Evolutionary conservation across 305 asterid genomes (phyloP).

Genomic region (Fraxinus xanthoxyloides): DNA sequence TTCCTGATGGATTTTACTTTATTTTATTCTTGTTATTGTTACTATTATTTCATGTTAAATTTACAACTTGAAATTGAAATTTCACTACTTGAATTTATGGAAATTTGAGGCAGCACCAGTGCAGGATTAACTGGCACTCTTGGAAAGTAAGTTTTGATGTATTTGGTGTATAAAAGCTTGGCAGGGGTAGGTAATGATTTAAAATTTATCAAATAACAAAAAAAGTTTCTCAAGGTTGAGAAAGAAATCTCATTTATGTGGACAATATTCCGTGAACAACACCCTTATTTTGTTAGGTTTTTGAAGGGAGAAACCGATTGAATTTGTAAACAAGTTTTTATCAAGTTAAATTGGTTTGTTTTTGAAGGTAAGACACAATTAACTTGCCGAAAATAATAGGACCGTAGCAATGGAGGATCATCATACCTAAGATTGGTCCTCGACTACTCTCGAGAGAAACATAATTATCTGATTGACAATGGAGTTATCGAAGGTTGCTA

Average conservation of each 20-base stretch:
- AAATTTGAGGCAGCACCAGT: not conserved
- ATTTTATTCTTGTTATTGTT: not conserved
- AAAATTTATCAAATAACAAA: not conserved
- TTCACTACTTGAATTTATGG: not conserved
- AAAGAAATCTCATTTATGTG: not conserved
- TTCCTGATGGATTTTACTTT: not conserved
- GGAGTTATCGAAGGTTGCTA: not conserved
- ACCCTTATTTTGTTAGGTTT: not conserved
- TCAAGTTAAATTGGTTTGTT: not conserved
- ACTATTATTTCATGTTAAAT: not conserved
- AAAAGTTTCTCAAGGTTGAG: slow-evolving; percentile 1
- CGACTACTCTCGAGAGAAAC: not conserved
- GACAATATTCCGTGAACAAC: not conserved
- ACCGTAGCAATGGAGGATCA: not conserved
- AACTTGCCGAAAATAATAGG: not conserved
- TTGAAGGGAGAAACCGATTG: not conserved
- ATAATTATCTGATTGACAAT: not conserved
- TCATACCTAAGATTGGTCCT: not conserved
- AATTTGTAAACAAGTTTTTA: not conserved
- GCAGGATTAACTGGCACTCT: not conserved
- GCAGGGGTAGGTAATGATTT: not conserved
- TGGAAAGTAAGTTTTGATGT: not conserved
- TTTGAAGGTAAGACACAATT: not conserved
- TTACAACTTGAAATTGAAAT: not conserved
- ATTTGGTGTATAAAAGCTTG: slow-evolving; percentile 1